Percentiles rank a stretch among this genome's conserved stretches.
Conservation (phyloP, 305 asterid genomes). For the Withania somnifera region DNA sequence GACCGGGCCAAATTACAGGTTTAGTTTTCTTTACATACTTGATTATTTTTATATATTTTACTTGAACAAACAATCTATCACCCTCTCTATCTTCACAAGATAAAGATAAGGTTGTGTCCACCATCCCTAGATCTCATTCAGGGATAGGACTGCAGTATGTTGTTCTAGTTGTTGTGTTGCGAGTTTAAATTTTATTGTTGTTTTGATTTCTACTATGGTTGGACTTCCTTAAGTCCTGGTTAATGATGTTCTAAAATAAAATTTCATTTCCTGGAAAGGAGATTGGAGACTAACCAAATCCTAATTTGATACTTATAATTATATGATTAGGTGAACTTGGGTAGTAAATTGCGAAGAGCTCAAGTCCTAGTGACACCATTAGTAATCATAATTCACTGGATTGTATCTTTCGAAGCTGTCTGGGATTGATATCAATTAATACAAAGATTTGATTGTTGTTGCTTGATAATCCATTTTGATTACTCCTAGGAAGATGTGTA, state of each 20-base stretch:
- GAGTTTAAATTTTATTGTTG: neutral
- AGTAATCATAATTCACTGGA: slow-evolving; percentile 19
- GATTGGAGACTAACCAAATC: slow-evolving; percentile 18
- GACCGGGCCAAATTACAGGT: too few species aligned
- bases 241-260: neutral
- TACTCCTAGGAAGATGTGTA: slow-evolving; percentile 1
- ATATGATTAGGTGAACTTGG: slow-evolving; percentile 32
- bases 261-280: neutral
- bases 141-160: too few species aligned
- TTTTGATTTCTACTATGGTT: neutral
- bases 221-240: neutral
- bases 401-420: slow-evolving; percentile 20
- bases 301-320: slow-evolving; percentile 22
- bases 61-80: too few species aligned
- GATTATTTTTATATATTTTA: too few species aligned
- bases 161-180: too few species aligned
- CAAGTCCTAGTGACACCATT: neutral
- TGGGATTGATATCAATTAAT: slow-evolving; percentile 18
- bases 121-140: too few species aligned
- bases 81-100: too few species aligned
- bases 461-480: neutral
- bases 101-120: too few species aligned
- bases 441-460: slow-evolving; percentile 20
- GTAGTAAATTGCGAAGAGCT: neutral
- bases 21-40: too few species aligned